Percentiles rank a stretch among this genome's conserved stretches.
These are phyloP conservation scores for Pugionium dolabratum DNA, from an alignment of 345 rosid genomes.

Conservation along the genomic window DNA sequence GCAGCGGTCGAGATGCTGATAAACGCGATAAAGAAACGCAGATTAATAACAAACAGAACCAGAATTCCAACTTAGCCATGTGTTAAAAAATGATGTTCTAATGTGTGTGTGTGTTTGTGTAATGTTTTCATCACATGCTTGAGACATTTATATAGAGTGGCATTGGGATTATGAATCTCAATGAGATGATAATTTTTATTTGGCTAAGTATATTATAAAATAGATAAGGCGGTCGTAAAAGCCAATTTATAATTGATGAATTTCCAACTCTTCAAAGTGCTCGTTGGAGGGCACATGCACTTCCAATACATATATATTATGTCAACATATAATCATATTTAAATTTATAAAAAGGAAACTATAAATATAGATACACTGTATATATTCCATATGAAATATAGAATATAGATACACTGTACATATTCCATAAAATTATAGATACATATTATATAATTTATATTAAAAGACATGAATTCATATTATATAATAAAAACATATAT, in stretches of 20 bases:
- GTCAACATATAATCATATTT: slow-evolving; percentile 22
- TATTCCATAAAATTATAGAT: too few relatives aligned
- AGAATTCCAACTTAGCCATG: slow-evolving; percentile 35
- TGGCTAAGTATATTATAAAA: slow-evolving; percentile 24
- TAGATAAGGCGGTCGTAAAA: slow-evolving; percentile 28
- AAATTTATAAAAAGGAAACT: neutral
- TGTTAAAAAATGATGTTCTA: too few relatives aligned
- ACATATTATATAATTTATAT: too few relatives aligned
- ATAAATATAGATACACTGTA: neutral
- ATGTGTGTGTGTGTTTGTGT: too few relatives aligned
- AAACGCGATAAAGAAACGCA: slow-evolving; percentile 38
- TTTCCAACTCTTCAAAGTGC: slow-evolving; percentile 27
- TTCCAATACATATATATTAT: slow-evolving; percentile 3
- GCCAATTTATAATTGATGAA: slow-evolving; percentile 14
- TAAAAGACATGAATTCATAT: too few relatives aligned
- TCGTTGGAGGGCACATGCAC: slow-evolving; percentile 18
- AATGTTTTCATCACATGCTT: slow-evolving; percentile 9
- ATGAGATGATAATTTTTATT: neutral
- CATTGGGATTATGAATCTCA: slow-evolving; percentile 22
- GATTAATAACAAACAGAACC: slow-evolving; percentile 39
- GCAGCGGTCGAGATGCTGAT: slow-evolving; percentile 40
- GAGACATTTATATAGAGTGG: slow-evolving; percentile 36
- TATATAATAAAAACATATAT: too few relatives aligned
- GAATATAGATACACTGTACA: too few relatives aligned
- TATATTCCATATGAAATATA: too few relatives aligned